phyloP scores from a whole-genome alignment of 1,284 basidiomycete species.

The Ceratobasidium sp. region DNA sequence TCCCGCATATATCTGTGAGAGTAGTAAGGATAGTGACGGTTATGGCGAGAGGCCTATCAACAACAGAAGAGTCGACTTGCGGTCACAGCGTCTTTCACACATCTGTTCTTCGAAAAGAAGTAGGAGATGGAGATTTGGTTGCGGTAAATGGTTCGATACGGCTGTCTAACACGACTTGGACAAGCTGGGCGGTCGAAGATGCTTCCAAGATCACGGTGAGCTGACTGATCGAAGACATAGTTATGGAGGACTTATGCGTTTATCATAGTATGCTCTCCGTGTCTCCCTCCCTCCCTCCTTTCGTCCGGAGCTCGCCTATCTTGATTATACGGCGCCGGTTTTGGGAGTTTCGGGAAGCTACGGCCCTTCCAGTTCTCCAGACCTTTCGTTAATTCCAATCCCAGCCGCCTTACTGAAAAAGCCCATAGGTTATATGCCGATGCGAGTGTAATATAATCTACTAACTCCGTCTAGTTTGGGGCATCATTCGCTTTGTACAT shows the following conservation, averaged over 20 bases:
- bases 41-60: slow-evolving; percentile 11
- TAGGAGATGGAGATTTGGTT: background rate
- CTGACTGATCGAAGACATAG: background rate
- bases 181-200: slow-evolving; percentile 10
- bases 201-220: slow-evolving; percentile 15
- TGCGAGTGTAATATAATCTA: slow-evolving; percentile 14
- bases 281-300: slow-evolving; percentile 16
- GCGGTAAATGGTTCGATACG: background rate
- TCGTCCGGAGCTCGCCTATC: slow-evolving; percentile 17
- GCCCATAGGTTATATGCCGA: slow-evolving; percentile 29
- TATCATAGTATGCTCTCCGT: slow-evolving; percentile 19
- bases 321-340: slow-evolving; percentile 9
- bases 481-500: background rate
- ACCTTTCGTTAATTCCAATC: slow-evolving; percentile 27
- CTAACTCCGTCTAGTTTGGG: background rate
- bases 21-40: background rate
- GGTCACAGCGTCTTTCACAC: background rate
- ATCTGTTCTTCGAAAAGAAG: background rate
- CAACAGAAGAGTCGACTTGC: background rate
- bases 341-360: background rate
- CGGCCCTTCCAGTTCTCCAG: background rate
- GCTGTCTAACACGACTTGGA: slow-evolving; percentile 5
- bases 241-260: background rate
- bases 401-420: slow-evolving; percentile 34
- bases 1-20: slow-evolving; percentile 32